phyloP scores from a whole-genome alignment of 306 rosid genomes.

The Delonix regia region DNA sequence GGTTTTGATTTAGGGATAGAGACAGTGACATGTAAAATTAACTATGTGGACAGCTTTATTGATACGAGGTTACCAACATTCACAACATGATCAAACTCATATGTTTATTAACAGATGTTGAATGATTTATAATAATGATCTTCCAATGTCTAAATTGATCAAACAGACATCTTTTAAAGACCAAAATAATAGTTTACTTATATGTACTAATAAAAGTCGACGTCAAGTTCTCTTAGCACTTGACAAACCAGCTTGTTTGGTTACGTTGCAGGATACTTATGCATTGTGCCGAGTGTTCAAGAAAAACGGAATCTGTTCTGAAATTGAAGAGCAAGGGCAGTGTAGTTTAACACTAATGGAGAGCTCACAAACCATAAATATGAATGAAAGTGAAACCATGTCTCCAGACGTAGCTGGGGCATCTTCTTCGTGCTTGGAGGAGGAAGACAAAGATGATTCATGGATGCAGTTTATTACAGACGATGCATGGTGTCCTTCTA shows the following conservation, averaged over 20 bases:
- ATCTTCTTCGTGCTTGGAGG: slow-evolving; percentile 72
- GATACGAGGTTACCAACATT: too few relatives aligned
- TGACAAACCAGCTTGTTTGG: neutral
- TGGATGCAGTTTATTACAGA: slow-evolving; percentile 98
- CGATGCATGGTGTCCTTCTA: slow-evolving; percentile 88
- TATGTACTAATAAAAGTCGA: neutral
- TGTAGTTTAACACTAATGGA: slow-evolving; percentile 60
- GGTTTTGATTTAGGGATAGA: neutral
- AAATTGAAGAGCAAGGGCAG: slow-evolving; percentile 80
- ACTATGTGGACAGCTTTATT: too few relatives aligned
- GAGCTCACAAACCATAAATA: slow-evolving; percentile 51
- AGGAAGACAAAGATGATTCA: slow-evolving; percentile 91
- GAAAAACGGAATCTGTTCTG: slow-evolving; percentile 95
- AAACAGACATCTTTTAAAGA: neutral
- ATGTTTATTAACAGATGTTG: too few relatives aligned
- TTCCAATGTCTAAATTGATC: neutral
- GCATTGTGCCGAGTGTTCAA: slow-evolving; percentile 96
- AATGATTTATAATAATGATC: too few relatives aligned
- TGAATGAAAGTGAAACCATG: slow-evolving; percentile 72
- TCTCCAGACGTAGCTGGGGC: slow-evolving; percentile 79
- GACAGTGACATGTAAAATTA: too few relatives aligned
- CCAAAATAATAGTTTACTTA: neutral
- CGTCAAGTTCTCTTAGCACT: slow-evolving; percentile 20
- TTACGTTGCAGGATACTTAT: slow-evolving; percentile 81
- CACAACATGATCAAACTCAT: too few relatives aligned